These are phyloP conservation scores for Serendipita sp. DNA, from an alignment of 768 basidiomycete species.

Conservation along the genomic window DNA sequence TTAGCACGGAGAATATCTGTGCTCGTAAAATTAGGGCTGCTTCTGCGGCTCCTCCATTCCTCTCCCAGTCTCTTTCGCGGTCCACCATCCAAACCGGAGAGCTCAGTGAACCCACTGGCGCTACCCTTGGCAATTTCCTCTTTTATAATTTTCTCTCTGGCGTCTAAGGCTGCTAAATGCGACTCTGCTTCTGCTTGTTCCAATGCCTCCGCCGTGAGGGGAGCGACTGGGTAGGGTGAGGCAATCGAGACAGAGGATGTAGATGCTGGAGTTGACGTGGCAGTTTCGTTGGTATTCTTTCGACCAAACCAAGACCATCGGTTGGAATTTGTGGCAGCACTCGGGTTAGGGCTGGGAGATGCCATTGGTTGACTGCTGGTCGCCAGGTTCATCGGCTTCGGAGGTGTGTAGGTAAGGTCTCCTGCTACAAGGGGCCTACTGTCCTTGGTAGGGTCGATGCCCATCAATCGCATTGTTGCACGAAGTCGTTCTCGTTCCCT, in stretches of 20 bases:
- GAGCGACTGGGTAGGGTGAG: slow-evolving; percentile 20
- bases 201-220: slow-evolving; percentile 57
- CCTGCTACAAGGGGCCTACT: slow-evolving; percentile 20
- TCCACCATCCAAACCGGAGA: slow-evolving; percentile 24
- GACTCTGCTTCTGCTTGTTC: slow-evolving; percentile 67
- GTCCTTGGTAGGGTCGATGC: slow-evolving; percentile 52
- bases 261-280: not conserved
- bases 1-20: slow-evolving; percentile 6
- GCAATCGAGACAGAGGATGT: not conserved
- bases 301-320: slow-evolving; percentile 47
- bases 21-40: slow-evolving; percentile 23
- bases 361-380: not conserved
- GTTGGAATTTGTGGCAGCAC: slow-evolving; percentile 25
- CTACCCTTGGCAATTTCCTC: slow-evolving; percentile 62
- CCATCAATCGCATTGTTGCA: slow-evolving; percentile 89
- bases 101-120: slow-evolving; percentile 64
- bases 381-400: not conserved
- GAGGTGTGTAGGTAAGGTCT: slow-evolving; percentile 18
- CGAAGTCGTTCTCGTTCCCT: slow-evolving; percentile 73
- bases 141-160: slow-evolving; percentile 53
- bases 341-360: slow-evolving; percentile 15
- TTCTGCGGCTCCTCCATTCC: slow-evolving; percentile 40
- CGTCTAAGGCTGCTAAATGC: slow-evolving; percentile 60
- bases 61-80: slow-evolving; percentile 21
- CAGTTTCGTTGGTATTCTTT: not conserved